Conservation (phyloP, 192 early-diverging fungal species). For the Gonapodya prolifera region DNA sequence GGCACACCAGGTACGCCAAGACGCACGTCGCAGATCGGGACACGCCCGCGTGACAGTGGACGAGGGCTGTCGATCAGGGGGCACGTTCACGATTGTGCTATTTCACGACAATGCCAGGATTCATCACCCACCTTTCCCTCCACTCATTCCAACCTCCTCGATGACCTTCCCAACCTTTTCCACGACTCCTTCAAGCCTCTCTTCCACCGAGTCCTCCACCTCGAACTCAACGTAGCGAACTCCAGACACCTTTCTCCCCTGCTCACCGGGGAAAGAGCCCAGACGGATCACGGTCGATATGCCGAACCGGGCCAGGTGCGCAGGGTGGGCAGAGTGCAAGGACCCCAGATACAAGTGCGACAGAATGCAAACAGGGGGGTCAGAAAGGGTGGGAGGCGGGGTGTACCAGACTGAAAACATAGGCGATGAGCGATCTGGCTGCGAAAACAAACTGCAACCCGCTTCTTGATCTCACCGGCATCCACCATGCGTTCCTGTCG, state of each 20-base stretch:
- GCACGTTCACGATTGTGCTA: neutral
- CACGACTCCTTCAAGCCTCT: constrained; percentile 23
- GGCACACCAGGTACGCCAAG: constrained; percentile 42
- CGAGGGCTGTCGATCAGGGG: constrained; percentile 1
- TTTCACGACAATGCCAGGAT: neutral
- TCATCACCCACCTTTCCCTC: constrained; percentile 12
- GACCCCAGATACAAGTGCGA: constrained; percentile 1
- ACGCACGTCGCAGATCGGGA: constrained; percentile 41
- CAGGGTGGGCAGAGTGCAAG: neutral
- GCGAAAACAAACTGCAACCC: neutral
- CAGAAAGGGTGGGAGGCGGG: neutral
- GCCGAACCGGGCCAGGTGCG: neutral
- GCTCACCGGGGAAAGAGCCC: neutral
- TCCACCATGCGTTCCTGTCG: neutral
- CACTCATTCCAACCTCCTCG: constrained; percentile 13
- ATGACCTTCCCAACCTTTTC: constrained; percentile 21
- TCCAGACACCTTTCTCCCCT: neutral
- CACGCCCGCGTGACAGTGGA: constrained; percentile 52
- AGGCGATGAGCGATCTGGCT: neutral
- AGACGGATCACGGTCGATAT: neutral
- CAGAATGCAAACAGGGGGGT: neutral
- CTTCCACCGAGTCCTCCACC: constrained; percentile 24
- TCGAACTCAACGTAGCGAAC: constrained; percentile 25
- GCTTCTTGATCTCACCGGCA: neutral
- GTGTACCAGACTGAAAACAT: neutral